Conservation (phyloP, 352 stramenopile species). For the Globisporangium alternatum region DNA sequence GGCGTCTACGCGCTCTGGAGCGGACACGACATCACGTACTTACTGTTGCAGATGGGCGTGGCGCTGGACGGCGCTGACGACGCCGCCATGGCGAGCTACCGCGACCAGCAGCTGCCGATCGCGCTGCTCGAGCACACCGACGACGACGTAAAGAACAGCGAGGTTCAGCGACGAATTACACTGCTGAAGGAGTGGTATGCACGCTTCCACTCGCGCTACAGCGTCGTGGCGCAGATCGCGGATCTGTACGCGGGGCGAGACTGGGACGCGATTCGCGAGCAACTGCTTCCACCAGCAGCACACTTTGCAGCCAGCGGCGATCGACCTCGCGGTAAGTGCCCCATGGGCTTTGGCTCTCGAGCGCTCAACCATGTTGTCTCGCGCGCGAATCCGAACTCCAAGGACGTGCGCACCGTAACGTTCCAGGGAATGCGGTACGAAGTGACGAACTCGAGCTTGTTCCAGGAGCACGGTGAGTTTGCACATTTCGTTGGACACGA, state of each 20-base stretch:
- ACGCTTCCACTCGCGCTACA: conserved; percentile 49
- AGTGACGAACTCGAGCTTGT: conserved; percentile 47
- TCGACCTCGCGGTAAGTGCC: conserved; percentile 38
- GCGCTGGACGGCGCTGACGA: conserved; percentile 26
- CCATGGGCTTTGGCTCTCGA: conserved; percentile 52
- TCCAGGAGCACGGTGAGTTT: conserved; percentile 38
- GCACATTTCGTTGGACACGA: conserved; percentile 60
- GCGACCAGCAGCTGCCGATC: conserved; percentile 32
- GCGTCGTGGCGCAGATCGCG: conserved; percentile 39
- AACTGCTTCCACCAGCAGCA: conserved; percentile 27
- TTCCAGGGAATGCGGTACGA: conserved; percentile 61
- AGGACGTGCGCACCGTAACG: conserved; percentile 31
- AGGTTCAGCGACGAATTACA: conserved; percentile 21
- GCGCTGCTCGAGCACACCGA: conserved; percentile 20
- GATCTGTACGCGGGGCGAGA: conserved; percentile 39
- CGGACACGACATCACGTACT: conserved; percentile 47
- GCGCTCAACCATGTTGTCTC: conserved; percentile 26
- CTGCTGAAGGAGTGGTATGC: conserved; percentile 53
- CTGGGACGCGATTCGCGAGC: conserved; percentile 41
- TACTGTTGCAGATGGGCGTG: conserved; percentile 42
- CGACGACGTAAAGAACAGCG: conserved; percentile 18
- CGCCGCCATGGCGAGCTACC: conserved; percentile 30
- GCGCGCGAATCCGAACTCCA: conserved; percentile 19
- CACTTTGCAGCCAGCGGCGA: conserved; percentile 15
- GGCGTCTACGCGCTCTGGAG: conserved; percentile 51